Base-by-base conservation (phyloP, 768 basidiomycete species). In the Tubosaeta brunneosetosa region DNA sequence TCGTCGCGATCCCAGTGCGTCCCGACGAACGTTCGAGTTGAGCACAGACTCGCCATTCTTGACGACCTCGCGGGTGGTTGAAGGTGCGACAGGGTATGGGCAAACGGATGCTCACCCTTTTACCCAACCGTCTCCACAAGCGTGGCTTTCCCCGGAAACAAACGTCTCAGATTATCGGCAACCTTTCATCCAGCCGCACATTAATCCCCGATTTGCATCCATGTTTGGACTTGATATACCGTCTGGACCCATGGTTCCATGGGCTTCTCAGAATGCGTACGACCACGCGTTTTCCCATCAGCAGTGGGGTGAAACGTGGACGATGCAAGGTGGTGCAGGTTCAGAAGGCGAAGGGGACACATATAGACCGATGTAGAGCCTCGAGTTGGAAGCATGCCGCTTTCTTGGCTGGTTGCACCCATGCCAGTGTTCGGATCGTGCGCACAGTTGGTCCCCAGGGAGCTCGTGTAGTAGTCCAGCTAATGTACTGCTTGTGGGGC, bases 161-260 rank as follows among this genome's bases (percentile, higher is more conserved):
- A 57, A 38, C 32, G 45, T 55, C 7, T 51, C 59, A 46, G 50
- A 51, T 49, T 66, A 63, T 22, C 43, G 44, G 16, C 68, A 63
- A 43, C 55, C 61, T 29, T 63, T 74, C 62, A 74, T 89, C n/a
- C 86, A 89, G 57, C 89, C 89, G 6, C 89, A 91, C 61, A 91
- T 91, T 53, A 91, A 91, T 60, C 89, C 89, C 9, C 78, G 84
- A 11, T 91, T 91, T 67, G 86, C 87, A 13, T 78, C 80, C 31
- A 71, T 72, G 27, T 86, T 88, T 56, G 85, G 82, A 25, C 65
- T 83, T 51, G 71, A 75, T 45, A 46, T 67, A 71, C 52, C 60
- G 47, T 17, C 65, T 22, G 43, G 49, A 37, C 27, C 68, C 62
- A 51, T 63, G 63, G 44, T 47, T 48, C 57, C 65, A 9, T 59